phyloP scores from a whole-genome alignment of 352 stramenopile genomes.

The Pythium utonaiense region DNA sequence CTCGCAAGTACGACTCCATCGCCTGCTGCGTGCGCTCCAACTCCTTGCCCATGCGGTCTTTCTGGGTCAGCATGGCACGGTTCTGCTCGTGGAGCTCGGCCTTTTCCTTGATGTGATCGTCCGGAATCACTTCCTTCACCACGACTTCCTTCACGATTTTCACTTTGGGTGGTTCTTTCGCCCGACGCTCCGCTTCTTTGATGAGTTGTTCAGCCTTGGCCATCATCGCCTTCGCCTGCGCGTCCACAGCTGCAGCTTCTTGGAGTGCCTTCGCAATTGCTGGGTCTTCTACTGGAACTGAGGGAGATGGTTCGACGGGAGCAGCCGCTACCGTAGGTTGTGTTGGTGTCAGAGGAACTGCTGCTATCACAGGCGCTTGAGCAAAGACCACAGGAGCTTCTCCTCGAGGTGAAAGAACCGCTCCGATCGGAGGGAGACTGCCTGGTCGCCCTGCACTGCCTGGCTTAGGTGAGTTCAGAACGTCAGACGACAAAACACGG shows the following conservation, averaged over 20 bases:
- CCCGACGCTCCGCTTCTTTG: slow-evolving; percentile 42
- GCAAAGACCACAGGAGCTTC: background rate
- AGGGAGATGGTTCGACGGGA: background rate
- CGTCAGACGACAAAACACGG: slow-evolving; percentile 8
- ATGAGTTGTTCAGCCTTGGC: slow-evolving; percentile 62
- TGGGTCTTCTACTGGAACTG: slow-evolving; percentile 25
- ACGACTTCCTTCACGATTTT: slow-evolving; percentile 65
- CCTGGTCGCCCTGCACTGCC: slow-evolving; percentile 17
- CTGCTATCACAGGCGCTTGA: background rate
- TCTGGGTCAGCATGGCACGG: slow-evolving; percentile 59
- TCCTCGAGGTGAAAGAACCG: background rate
- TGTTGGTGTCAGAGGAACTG: background rate
- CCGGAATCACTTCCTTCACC: slow-evolving; percentile 76
- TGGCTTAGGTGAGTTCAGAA: slow-evolving; percentile 19
- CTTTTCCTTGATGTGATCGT: slow-evolving; percentile 57
- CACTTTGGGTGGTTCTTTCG: slow-evolving; percentile 34
- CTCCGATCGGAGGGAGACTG: slow-evolving; percentile 11
- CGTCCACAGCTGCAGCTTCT: slow-evolving; percentile 52
- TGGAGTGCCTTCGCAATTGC: slow-evolving; percentile 40
- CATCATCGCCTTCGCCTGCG: slow-evolving; percentile 77
- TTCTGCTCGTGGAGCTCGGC: slow-evolving; percentile 65
- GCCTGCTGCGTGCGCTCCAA: slow-evolving; percentile 65
- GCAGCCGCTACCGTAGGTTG: background rate
- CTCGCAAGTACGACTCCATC: slow-evolving; percentile 58
- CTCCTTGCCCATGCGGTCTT: slow-evolving; percentile 68